Evolutionary conservation across 768 basidiomycete genomes (phyloP).

Genomic region (Russula dissimulans): DNA sequence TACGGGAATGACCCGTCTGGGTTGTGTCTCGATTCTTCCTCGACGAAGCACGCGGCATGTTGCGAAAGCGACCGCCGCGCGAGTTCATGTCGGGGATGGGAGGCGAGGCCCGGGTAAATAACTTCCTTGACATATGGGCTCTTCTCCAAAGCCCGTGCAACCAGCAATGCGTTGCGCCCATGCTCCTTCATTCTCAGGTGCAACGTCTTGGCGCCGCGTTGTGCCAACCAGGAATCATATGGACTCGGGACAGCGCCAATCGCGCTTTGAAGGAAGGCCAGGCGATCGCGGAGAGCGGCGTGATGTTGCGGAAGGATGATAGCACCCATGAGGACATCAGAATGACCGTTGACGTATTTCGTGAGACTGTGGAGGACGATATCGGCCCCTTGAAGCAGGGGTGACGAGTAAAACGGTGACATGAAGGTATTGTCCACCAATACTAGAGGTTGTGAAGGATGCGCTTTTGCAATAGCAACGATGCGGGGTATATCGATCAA

Average conservation of each 20-base stretch:
- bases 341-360: constrained; percentile 92
- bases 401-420: constrained; percentile 85
- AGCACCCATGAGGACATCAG: constrained; percentile 87
- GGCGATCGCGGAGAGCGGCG: constrained; percentile 37
- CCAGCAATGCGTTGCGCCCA: constrained; percentile 68
- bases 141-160: constrained; percentile 53
- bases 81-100: constrained; percentile 54
- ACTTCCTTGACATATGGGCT: constrained; percentile 65
- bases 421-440: constrained; percentile 94
- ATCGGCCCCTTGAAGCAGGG: constrained; percentile 77
- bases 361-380: constrained; percentile 77
- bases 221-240: constrained; percentile 84
- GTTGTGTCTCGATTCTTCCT: constrained; percentile 26
- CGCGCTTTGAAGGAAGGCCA: constrained; percentile 88
- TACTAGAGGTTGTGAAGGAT: constrained; percentile 61
- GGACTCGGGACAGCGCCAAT: constrained; percentile 78
- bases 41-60: constrained; percentile 60
- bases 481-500: constrained; percentile 75
- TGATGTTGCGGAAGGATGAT: constrained; percentile 58
- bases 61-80: constrained; percentile 56
- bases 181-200: constrained; percentile 82
- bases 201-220: constrained; percentile 87
- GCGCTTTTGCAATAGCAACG: constrained; percentile 50
- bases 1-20: constrained; percentile 63
- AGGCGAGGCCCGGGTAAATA: constrained; percentile 74